Base-by-base conservation (phyloP, 129 eudicot genomes). In the sunflower (Helianthus annuus) region DNA sequence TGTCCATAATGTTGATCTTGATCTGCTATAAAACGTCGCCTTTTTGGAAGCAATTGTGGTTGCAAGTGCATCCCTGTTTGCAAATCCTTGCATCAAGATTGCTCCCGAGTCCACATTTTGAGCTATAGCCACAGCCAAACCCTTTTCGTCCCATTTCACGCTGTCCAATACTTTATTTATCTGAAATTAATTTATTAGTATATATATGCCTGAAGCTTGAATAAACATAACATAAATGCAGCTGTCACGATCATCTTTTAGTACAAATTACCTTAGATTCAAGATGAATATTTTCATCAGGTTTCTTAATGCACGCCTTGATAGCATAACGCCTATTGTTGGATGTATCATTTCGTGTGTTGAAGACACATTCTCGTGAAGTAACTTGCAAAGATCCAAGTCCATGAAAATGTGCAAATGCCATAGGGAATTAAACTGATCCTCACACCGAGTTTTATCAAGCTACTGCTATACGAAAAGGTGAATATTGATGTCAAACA, bases 81-180 rank as follows among this genome's bases (percentile, higher is more conserved):
- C 90, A 80, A 91, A 88, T 22, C 96, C 97, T 86, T 91, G 96
- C 96, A 91, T 85, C 76, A 89, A 77, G 48, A 94, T 85, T 57
- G 96, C 97, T 69, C 97, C 97, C 0, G 97, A 84, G 78, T 95
- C 97, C 55, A 95, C 94, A 82, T 95, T 85, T 83, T 95, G 99
- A 64, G 99, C 99, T 51, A 95, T 95, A 32, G 96, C 99, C 80
- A 95, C 99, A 12, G 99, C 99, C 85, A 95, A 80, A 48, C 99
- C 97, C 77, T 95, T 90, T 17, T 95, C 97, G 24, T 95, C 99
- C 99, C 99, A 95, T 84, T 88, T 95, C 73, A 95, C 88, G 85
- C 94, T 84, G 77, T 95, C 94, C 84, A 90, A 79, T 61, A 95
- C 79, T 29, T 69, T 77, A 82, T 74, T 83, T 82, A 95, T 81